Base-by-base conservation (phyloP, 2,329 filamentous ascomycete species). In the Ambrosiella xylebori region DNA sequence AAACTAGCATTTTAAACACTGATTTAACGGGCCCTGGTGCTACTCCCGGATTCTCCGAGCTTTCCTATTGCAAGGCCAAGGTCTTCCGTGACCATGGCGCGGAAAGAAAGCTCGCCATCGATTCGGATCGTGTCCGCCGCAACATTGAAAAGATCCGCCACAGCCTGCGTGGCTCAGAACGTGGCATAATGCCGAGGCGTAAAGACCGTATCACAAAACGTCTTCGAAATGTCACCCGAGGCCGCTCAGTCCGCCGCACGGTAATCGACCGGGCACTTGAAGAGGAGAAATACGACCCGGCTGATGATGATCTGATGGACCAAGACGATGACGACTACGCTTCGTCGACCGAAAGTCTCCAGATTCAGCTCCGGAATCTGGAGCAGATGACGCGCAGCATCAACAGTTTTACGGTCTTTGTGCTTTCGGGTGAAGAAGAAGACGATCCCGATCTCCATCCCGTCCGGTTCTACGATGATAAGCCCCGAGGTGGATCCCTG, bases 1-100 rank as follows among this genome's bases (percentile, higher is more conserved):
- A 97, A 71, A 97, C 93, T 0, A 85, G 86, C 62, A 83, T 9
- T 61, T 91, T 1, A 71, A 74, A 75, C 7, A 7, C 52, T 11
- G 12, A 12, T 13, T 15, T 4, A 17, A 15, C 38, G 15, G 37
- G n/a, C 5, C 9, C 11, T 19, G 69, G 73, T 36, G 68, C 71
- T 13, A 72, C 65, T 38, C 52, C 51, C 9, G 44, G 54, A 12
- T 52, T 54, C 12, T 63, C 80, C 1, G 90, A 97, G 69, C 83
- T 95, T 19, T 91, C 87, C 69, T 97, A 85, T 70, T 95, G 91
- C 77, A 96, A 95, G 70, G 91, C 96, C 61, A 97, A 97, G 70
- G 80, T 97, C 2, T 97, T 97, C 76, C 81, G 91, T 62, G 91
- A 97, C 66, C 93, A 97, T 65, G 91, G 91, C 27, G 93, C 93